Conservation (phyloP, 129 eudicot genomes). For the Chrysanthemum seticuspe region DNA sequence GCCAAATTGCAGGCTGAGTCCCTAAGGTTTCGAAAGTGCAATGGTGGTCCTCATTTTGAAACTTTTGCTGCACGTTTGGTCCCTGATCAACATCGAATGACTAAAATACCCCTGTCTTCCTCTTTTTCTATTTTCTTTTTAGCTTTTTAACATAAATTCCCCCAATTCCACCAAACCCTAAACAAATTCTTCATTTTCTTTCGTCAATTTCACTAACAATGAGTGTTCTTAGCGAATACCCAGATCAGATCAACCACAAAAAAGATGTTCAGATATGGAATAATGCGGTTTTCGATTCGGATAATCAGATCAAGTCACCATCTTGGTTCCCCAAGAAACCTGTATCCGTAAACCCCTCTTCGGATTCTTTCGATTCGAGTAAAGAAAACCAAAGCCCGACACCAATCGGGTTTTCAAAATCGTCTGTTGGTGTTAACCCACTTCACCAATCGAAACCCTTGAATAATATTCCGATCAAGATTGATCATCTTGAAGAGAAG, state of each 20-base stretch:
- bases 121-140: no score
- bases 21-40: no score
- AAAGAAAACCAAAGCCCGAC: constrained; percentile 73
- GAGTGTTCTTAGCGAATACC: constrained; percentile 58
- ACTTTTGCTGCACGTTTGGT: no score
- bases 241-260: constrained; percentile 33
- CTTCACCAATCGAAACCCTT: no score
- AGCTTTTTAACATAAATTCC: no score
- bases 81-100: no score
- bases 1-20: no score
- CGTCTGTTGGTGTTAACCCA: constrained; percentile 25
- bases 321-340: constrained; percentile 40
- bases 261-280: constrained; percentile 77
- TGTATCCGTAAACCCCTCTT: constrained; percentile 18
- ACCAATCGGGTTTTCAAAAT: constrained; percentile 28
- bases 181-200: constrained; percentile 15
- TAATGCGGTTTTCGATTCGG: constrained; percentile 72
- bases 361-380: constrained; percentile 51
- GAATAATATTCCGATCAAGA: constrained; percentile 11
- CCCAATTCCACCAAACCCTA: constrained; percentile 20
- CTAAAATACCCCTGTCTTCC: no score
- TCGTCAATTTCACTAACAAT: constrained; percentile 35
- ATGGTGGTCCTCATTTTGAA: no score
- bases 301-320: constrained; percentile 22
- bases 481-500: constrained; percentile 35